Percentiles rank a stretch among this genome's conserved stretches.
Evolutionary conservation across 208 protist genomes (phyloP).

Genomic region (Acanthamoeba lenticulata): DNA sequence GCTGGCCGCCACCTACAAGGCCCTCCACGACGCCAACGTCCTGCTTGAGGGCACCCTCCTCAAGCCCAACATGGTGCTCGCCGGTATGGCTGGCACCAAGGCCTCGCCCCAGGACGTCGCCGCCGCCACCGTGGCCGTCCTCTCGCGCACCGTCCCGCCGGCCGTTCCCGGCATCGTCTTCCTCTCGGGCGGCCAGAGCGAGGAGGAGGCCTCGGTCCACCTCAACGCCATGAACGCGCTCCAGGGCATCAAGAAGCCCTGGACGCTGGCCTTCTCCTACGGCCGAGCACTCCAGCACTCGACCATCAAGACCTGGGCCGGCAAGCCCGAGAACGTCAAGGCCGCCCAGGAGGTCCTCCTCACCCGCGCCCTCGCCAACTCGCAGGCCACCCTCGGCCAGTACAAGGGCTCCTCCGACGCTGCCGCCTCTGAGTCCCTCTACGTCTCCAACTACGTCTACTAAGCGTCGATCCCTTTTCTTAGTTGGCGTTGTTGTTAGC

Average conservation of each 20-base stretch:
- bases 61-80: conserved; percentile 98
- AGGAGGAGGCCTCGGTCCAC: conserved; percentile 95
- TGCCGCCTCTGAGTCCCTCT: conserved; percentile 70
- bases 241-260: conserved; percentile 84
- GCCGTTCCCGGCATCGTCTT: conserved; percentile 94
- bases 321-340: conserved; percentile 90
- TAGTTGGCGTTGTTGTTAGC: neutral
- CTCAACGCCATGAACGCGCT: conserved; percentile 95
- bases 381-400: conserved; percentile 81
- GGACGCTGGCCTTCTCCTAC: conserved; percentile 95
- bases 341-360: conserved; percentile 84
- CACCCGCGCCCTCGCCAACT: conserved; percentile 81
- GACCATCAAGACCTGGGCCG: conserved; percentile 93
- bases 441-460: conserved; percentile 77
- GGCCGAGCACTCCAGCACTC: conserved; percentile 95
- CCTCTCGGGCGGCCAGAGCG: conserved; percentile 96
- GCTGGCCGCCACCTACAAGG: conserved; percentile 82
- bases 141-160: conserved; percentile 94
- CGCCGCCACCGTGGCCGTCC: conserved; percentile 90
- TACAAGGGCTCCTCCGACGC: conserved; percentile 71
- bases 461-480: conserved; percentile 23
- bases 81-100: conserved; percentile 83
- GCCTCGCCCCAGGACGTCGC: conserved; percentile 90
- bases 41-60: conserved; percentile 95
- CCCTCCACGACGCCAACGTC: conserved; percentile 94